Percentiles rank a stretch among this genome's conserved stretches.
phyloP scores from a whole-genome alignment of 495 filamentous ascomycete species.

The Penicillium robsamsonii region DNA sequence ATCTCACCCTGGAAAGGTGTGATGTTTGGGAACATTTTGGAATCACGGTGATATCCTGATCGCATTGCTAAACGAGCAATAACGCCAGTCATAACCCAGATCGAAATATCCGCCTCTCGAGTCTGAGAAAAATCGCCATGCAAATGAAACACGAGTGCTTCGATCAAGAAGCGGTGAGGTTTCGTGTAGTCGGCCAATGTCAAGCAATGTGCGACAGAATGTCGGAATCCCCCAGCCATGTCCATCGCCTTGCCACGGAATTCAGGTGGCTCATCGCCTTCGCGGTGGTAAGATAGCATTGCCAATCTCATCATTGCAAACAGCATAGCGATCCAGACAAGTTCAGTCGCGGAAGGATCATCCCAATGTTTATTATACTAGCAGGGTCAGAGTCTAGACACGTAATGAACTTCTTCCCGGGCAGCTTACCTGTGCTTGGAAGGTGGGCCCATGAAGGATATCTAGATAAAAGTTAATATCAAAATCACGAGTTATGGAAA shows the following conservation, averaged over 20 bases:
- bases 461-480: constrained; percentile 53
- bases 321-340: constrained; percentile 87
- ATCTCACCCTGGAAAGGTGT: constrained; percentile 89
- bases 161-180: constrained; percentile 80
- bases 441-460: constrained; percentile 83
- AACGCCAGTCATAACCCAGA: constrained; percentile 79
- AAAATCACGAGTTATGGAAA: background rate
- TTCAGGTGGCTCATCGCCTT: constrained; percentile 89
- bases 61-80: constrained; percentile 84
- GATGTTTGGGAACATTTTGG: constrained; percentile 77
- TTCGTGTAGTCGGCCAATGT: constrained; percentile 87
- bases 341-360: constrained; percentile 71
- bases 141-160: constrained; percentile 81
- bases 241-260: constrained; percentile 68
- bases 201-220: constrained; percentile 83
- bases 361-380: constrained; percentile 87
- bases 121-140: constrained; percentile 76
- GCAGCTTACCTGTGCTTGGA: constrained; percentile 60
- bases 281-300: constrained; percentile 84
- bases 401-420: background rate
- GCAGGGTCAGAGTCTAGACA: background rate
- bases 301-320: constrained; percentile 87
- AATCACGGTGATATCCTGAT: constrained; percentile 95
- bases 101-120: constrained; percentile 74
- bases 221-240: constrained; percentile 74